phyloP scores from a whole-genome alignment of 1,284 basidiomycete genomes.

The Ceratobasidium sp. region DNA sequence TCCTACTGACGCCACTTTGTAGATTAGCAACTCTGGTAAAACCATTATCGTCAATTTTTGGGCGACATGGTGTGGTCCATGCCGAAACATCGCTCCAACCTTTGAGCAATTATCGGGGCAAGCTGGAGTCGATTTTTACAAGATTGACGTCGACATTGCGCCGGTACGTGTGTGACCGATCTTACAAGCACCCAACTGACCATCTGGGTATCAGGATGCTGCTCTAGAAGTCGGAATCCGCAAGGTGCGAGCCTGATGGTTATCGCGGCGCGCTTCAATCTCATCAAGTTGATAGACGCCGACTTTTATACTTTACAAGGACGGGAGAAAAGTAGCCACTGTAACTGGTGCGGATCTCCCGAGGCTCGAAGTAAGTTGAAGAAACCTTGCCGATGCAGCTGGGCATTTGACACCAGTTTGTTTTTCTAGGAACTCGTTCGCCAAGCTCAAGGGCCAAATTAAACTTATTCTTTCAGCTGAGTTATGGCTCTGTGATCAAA shows the following conservation, averaged over 20 bases:
- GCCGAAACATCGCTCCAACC: slow-evolving; percentile 10
- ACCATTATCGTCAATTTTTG: slow-evolving; percentile 24
- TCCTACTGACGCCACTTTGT: neutral
- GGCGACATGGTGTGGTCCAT: slow-evolving; percentile 42
- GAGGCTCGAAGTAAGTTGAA: neutral
- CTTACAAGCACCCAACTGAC: neutral
- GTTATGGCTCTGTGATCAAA: no score
- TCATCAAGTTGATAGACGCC: slow-evolving; percentile 2
- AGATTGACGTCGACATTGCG: slow-evolving; percentile 17
- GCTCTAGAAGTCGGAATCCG: slow-evolving; percentile 16
- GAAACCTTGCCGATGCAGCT: neutral
- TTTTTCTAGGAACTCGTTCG: no score
- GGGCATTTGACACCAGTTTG: no score
- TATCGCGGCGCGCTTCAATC: neutral
- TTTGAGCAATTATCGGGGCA: slow-evolving; percentile 1
- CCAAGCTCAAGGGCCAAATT: no score
- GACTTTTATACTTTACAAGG: slow-evolving; percentile 21
- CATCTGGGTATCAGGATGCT: neutral
- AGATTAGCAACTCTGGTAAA: slow-evolving; percentile 33
- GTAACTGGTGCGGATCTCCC: neutral
- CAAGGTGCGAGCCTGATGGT: neutral
- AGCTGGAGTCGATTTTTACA: slow-evolving; percentile 25
- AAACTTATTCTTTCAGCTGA: no score
- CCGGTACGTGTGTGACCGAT: slow-evolving; percentile 8
- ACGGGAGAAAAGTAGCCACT: neutral